Base-by-base conservation (phyloP, 176 grass and related monocot genomes). In the Stipa capillata region DNA sequence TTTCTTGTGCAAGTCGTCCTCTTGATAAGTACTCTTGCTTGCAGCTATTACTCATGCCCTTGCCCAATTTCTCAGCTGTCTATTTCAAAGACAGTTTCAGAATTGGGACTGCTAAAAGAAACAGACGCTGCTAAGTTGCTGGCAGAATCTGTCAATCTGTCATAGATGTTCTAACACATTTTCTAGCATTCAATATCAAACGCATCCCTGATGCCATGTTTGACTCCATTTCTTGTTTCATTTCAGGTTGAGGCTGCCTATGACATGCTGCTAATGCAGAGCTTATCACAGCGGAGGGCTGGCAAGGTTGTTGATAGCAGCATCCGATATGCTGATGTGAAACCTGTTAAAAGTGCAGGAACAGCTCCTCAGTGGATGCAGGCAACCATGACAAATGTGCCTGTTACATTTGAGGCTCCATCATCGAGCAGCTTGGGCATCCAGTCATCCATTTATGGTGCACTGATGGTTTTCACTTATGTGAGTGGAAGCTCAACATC, bases 301-400 rank as follows among this genome's bases (percentile, higher is more conserved):
- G 97, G 97, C 80, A 99, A 99, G 79, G 97, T 99, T 76, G 92
- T 70, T 67, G 83, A 87, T 73, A 95, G 18, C 65, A 85, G 78
- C 64, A 91, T 99, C 75, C 90, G 85, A n/a, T 99, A 91, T 79
- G 96, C 96, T 68, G 96, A 99, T 89, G 96, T 95, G 75, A 99
- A 95, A 91, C 66, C 86, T 68, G 67, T 81, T 72, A 91, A 77
- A 77, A 88, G 37, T 74, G 71, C 84, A 49, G 78, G 80, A 40
- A 7, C 88, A 53, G 74, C 79, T 48, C 88, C 84, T 5, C 85
- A 92, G 45, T 95, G 96, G 96, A 82, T 99, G 80, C 91, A 97
- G 63, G 56, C 75, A 74, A 83, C 86, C 27, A 73, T 89, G 64
- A 93, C 91, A 58, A 99, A 95, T 33, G 58, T 80, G 45, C 88